These are phyloP conservation scores for Helotiales sp. DNA, from an alignment of 2,329 filamentous ascomycete genomes.

Conservation along the genomic window DNA sequence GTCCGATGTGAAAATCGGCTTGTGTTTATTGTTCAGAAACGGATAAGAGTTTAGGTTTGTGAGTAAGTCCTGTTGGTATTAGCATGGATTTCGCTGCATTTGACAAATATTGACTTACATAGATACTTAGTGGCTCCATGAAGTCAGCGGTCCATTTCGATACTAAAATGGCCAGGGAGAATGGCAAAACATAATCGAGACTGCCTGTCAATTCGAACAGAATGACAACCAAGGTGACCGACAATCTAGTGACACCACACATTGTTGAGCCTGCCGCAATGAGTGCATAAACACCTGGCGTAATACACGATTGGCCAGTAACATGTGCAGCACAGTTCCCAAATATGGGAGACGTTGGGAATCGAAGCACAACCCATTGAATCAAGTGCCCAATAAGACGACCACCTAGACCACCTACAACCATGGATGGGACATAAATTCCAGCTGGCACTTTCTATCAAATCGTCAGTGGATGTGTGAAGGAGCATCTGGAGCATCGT, in stretches of 20 bases:
- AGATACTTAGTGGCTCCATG: constrained; percentile 92
- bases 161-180: constrained; percentile 88
- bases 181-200: constrained; percentile 92
- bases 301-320: constrained; percentile 81
- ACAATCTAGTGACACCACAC: constrained; percentile 94
- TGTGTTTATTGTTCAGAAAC: constrained; percentile 95
- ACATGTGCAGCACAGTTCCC: constrained; percentile 70
- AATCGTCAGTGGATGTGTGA: constrained; percentile 18
- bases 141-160: constrained; percentile 99
- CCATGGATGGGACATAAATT: constrained; percentile 99
- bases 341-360: constrained; percentile 75
- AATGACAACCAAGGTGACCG: constrained; percentile 92
- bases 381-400: constrained; percentile 84
- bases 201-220: constrained; percentile 95
- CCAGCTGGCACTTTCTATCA: constrained; percentile 84
- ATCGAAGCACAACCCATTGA: constrained; percentile 79
- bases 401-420: constrained; percentile 90
- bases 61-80: constrained; percentile 70
- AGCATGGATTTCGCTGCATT: constrained; percentile 28
- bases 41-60: constrained; percentile 98
- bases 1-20: constrained; percentile 87
- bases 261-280: constrained; percentile 96
- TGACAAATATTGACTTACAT: no score
- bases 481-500: background rate
- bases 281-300: constrained; percentile 94